phyloP scores from a whole-genome alignment of 169 alveolate genomes.

The Babesia sp. region DNA sequence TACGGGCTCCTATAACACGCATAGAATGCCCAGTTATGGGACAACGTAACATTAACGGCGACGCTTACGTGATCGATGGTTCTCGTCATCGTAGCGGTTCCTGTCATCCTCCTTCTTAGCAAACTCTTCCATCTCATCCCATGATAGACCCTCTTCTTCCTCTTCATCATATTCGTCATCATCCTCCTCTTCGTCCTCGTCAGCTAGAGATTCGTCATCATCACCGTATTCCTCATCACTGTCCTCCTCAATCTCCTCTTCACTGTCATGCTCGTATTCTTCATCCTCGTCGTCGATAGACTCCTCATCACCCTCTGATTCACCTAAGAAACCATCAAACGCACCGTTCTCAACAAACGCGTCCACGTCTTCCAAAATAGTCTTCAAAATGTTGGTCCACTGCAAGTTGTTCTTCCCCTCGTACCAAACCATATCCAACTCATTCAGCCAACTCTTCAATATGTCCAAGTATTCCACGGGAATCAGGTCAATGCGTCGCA shows the following conservation, averaged over 20 bases:
- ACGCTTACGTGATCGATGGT: conserved; percentile 25
- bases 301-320: conserved; percentile 84
- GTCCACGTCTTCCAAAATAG: conserved; percentile 82
- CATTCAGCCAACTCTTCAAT: conserved; percentile 90
- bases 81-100: conserved; percentile 43
- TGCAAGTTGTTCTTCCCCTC: conserved; percentile 89
- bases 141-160: conserved; percentile 85
- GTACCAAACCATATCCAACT: conserved; percentile 86
- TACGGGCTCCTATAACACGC: background rate
- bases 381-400: conserved; percentile 86
- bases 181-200: conserved; percentile 83
- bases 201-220: conserved; percentile 72
- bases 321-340: conserved; percentile 85
- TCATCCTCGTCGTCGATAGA: conserved; percentile 81
- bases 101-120: conserved; percentile 66
- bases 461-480: conserved; percentile 92
- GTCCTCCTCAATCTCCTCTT: conserved; percentile 72
- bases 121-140: conserved; percentile 86
- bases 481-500: conserved; percentile 90
- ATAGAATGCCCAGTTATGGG: background rate
- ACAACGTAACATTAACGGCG: conserved; percentile 2
- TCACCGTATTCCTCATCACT: conserved; percentile 73
- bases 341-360: conserved; percentile 85
- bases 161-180: conserved; percentile 83
- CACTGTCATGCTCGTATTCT: conserved; percentile 77